Evolutionary conservation across 129 eudicot species (phyloP).

Genomic region (Sambucus nigra): DNA sequence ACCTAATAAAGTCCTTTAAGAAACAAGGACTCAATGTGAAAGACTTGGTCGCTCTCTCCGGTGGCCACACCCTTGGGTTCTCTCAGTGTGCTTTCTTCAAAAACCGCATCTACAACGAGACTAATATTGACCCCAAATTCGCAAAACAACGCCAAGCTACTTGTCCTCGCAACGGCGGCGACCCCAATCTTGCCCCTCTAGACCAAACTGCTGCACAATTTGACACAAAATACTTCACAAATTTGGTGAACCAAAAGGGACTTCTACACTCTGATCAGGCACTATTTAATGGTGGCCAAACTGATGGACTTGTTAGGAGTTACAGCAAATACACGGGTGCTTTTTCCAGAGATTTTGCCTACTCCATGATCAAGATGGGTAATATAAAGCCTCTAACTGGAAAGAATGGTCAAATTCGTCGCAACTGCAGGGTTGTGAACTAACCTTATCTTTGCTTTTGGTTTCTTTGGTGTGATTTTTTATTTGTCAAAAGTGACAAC

Average conservation of each 20-base stretch:
- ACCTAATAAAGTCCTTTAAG: no score
- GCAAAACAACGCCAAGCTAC: not conserved
- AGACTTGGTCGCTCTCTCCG: not conserved
- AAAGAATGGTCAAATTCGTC: conserved; percentile 19
- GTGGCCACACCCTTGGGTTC: conserved; percentile 8
- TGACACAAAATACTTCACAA: conserved; percentile 18
- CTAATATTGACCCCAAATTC: not conserved
- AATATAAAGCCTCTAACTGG: conserved; percentile 22
- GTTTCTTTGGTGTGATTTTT: no score
- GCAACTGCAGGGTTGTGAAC: conserved; percentile 21
- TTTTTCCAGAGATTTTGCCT: conserved; percentile 24
- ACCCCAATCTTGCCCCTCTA: conserved; percentile 15
- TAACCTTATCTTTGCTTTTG: no score
- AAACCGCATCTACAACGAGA: not conserved
- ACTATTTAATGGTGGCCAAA: conserved; percentile 17
- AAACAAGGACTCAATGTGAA: not conserved
- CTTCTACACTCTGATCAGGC: conserved; percentile 28
- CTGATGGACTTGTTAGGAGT: conserved; percentile 13
- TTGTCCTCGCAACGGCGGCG: no score
- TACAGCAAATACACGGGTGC: not conserved
- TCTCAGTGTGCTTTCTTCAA: not conserved
- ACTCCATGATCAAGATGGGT: no score
- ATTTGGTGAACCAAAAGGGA: conserved; percentile 21
- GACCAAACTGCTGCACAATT: conserved; percentile 23
- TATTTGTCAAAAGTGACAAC: no score